phyloP scores from a whole-genome alignment of 106 monocot genomes.

The Allium fistulosum region DNA sequence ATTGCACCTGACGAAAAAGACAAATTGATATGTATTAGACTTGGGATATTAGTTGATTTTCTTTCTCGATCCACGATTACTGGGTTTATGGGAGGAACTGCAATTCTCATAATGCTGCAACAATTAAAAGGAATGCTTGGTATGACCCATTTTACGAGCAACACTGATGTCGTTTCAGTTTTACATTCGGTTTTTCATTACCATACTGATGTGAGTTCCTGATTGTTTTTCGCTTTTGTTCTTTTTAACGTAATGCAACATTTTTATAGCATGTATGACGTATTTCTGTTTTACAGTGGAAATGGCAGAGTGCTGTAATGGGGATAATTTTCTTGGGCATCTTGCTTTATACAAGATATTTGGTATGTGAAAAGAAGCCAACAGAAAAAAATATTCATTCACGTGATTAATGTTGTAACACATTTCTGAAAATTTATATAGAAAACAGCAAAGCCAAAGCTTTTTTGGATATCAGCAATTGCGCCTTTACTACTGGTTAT shows the following conservation, averaged over 20 bases:
- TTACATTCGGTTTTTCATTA: constrained; percentile 9
- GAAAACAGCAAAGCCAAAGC: constrained; percentile 44
- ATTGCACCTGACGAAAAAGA: background rate
- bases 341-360: constrained; percentile 29
- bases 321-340: constrained; percentile 54
- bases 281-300: constrained; percentile 46
- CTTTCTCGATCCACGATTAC: constrained; percentile 16
- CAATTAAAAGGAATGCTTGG: constrained; percentile 28
- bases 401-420: background rate
- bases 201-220: constrained; percentile 7
- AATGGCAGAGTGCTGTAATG: constrained; percentile 67
- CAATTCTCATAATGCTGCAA: constrained; percentile 18
- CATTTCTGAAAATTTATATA: constrained; percentile 5
- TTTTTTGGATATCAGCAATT: constrained; percentile 76
- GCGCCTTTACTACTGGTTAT: constrained; percentile 58
- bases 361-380: constrained; percentile 35
- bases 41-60: constrained; percentile 16
- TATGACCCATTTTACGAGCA: constrained; percentile 13
- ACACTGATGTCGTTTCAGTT: constrained; percentile 18
- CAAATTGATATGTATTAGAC: constrained; percentile 16
- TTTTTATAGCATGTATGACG: no score
- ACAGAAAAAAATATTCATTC: background rate
- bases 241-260: no score
- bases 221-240: no score
- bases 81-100: constrained; percentile 14